Conservation (phyloP, 768 basidiomycete species). For the Lentinula raphanica region DNA sequence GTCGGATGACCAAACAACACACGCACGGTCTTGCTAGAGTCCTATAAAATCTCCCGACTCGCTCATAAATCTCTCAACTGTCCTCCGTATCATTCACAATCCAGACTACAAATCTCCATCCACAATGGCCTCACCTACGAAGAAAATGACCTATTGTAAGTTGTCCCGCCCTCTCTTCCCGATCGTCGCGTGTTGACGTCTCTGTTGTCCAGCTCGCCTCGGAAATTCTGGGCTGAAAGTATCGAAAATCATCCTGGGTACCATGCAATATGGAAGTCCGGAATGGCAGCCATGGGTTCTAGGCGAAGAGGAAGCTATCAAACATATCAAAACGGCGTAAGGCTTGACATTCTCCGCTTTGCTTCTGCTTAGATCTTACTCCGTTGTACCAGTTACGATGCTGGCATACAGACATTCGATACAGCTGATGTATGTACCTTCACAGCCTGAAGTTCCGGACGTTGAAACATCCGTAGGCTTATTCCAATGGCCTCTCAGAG, state of each 20-base stretch:
- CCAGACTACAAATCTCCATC: too few species aligned
- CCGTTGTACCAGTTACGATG: slow-evolving; percentile 14
- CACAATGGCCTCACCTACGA: not conserved
- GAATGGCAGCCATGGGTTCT: slow-evolving; percentile 35
- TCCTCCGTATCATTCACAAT: not conserved
- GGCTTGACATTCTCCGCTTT: not conserved
- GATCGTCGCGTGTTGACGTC: not conserved
- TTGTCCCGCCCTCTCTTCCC: not conserved
- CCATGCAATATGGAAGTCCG: slow-evolving; percentile 20
- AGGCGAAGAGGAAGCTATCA: slow-evolving; percentile 26
- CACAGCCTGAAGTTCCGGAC: slow-evolving; percentile 16
- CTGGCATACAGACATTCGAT: slow-evolving; percentile 27
- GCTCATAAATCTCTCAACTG: not conserved
- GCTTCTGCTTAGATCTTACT: not conserved
- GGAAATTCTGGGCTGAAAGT: slow-evolving; percentile 48
- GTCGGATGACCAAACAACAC: not conserved
- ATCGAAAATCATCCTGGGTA: slow-evolving; percentile 31
- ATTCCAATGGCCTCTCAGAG: slow-evolving; percentile 41
- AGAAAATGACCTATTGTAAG: slow-evolving; percentile 1
- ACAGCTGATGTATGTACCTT: slow-evolving; percentile 16
- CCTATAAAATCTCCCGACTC: not conserved
- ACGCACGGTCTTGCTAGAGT: too few species aligned
- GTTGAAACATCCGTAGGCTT: slow-evolving; percentile 19
- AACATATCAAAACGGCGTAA: slow-evolving; percentile 29
- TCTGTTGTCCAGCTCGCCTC: slow-evolving; percentile 27